phyloP scores from a whole-genome alignment of 208 protist genomes.

The Trypanosomatidae sp. region DNA sequence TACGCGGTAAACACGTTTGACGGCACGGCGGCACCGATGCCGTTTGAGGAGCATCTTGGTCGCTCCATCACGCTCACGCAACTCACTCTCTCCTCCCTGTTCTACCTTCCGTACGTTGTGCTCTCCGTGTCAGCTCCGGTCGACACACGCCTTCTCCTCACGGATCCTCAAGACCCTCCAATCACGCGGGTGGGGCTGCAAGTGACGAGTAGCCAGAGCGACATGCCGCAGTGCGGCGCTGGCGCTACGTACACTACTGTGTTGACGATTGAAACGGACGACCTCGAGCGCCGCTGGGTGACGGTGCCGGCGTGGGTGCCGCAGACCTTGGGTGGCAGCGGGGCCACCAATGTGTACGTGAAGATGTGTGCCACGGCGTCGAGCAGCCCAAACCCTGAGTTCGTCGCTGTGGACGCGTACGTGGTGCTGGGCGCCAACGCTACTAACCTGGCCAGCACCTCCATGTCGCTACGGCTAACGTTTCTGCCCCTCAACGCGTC shows the following conservation, averaged over 20 bases:
- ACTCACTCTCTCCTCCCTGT: slow-evolving; percentile 55
- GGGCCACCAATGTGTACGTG: slow-evolving; percentile 29
- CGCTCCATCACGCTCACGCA: slow-evolving; percentile 32
- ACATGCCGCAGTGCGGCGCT: slow-evolving; percentile 10
- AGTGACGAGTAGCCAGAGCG: slow-evolving; percentile 14
- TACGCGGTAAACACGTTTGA: slow-evolving; percentile 16
- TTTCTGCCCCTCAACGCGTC: slow-evolving; percentile 43
- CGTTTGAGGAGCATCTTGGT: slow-evolving; percentile 42
- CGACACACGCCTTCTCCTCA: slow-evolving; percentile 50
- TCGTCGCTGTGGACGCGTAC: slow-evolving; percentile 52
- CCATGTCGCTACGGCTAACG: slow-evolving; percentile 36
- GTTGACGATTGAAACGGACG: slow-evolving; percentile 32
- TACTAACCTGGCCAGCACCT: slow-evolving; percentile 16
- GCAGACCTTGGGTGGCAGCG: slow-evolving; percentile 24
- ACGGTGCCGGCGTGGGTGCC: slow-evolving; percentile 32
- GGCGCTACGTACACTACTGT: slow-evolving; percentile 17
- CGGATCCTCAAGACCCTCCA: slow-evolving; percentile 51
- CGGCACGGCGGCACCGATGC: slow-evolving; percentile 27
- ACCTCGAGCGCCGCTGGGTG: slow-evolving; percentile 39
- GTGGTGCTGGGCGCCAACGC: slow-evolving; percentile 38
- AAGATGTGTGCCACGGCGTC: slow-evolving; percentile 64
- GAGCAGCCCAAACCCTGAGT: slow-evolving; percentile 27
- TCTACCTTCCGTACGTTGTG: slow-evolving; percentile 52
- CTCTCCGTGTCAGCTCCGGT: slow-evolving; percentile 28
- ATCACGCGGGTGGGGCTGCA: slow-evolving; percentile 50